These are phyloP conservation scores for Yamadazyma dendronema DNA, from an alignment of 1,139 yeast species.

Conservation along the genomic window DNA sequence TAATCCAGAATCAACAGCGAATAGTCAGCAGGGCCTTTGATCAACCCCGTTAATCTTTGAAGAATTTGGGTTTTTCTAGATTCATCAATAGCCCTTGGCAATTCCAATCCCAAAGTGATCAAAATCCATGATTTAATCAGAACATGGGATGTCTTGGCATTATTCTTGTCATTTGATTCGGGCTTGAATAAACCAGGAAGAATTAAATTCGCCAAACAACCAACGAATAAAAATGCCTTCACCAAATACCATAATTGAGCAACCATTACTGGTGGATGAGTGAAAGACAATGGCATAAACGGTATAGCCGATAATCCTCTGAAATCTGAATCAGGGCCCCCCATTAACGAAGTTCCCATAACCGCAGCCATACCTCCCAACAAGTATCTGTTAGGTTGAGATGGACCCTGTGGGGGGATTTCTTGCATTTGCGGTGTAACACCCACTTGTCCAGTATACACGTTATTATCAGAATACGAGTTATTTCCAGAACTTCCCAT, in stretches of 20 bases:
- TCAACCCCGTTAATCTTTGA: conserved; percentile 23
- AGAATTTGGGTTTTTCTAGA: conserved; percentile 20
- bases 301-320: conserved; percentile 40
- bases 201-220: conserved; percentile 25
- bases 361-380: conserved; percentile 59
- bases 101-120: conserved; percentile 28
- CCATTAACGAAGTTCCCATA: conserved; percentile 45
- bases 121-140: conserved; percentile 23
- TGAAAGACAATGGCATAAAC: conserved; percentile 26
- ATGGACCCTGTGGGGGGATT: conserved; percentile 2
- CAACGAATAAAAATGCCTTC: conserved; percentile 26
- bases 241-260: conserved; percentile 28
- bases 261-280: conserved; percentile 24
- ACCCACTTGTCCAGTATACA: background rate
- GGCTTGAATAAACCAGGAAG: conserved; percentile 18
- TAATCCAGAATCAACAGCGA: conserved; percentile 26
- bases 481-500: conserved; percentile 1
- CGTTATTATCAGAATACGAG: background rate
- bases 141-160: too few species aligned
- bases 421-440: conserved; percentile 1
- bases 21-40: conserved; percentile 14
- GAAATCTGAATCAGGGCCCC: conserved; percentile 36
- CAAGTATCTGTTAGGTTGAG: conserved; percentile 33
- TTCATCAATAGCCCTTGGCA: conserved; percentile 24
- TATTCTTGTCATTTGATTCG: background rate